Conservation (phyloP, 345 rosid genomes). For the Hevea brasiliensis region DNA sequence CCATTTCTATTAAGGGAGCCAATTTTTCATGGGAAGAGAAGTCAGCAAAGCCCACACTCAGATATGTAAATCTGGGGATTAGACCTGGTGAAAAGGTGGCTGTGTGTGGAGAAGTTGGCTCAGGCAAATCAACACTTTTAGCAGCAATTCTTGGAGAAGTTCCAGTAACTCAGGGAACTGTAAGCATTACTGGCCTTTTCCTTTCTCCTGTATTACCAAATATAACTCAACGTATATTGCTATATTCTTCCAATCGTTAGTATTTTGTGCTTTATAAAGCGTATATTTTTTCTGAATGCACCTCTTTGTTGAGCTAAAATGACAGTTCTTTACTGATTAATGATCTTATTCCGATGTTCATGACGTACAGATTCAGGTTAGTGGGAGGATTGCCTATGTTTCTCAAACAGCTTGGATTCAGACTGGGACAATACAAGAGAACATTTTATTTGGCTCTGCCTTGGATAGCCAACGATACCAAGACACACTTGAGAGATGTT, state of each 20-base stretch:
- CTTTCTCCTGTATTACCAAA: not conserved
- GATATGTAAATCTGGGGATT: slow-evolving; percentile 57
- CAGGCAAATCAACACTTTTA: slow-evolving; percentile 90
- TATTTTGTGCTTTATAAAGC: not conserved
- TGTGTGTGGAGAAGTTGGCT: slow-evolving; percentile 94
- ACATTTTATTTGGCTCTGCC: slow-evolving; percentile 74
- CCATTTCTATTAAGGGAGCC: slow-evolving; percentile 56
- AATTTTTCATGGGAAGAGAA: slow-evolving; percentile 82
- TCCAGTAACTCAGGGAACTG: slow-evolving; percentile 63
- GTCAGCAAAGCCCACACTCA: slow-evolving; percentile 53
- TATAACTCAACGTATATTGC: not conserved
- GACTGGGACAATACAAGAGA: slow-evolving; percentile 80
- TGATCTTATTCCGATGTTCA: slow-evolving; percentile 6
- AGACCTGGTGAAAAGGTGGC: slow-evolving; percentile 73
- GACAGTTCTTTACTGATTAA: not conserved
- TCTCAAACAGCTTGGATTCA: slow-evolving; percentile 98
- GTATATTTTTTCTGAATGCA: not conserved
- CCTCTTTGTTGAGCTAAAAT: not conserved
- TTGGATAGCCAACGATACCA: slow-evolving; percentile 69
- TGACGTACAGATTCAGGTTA: slow-evolving; percentile 58
- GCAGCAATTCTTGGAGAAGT: slow-evolving; percentile 93
- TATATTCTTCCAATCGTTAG: not conserved
- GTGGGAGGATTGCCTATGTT: slow-evolving; percentile 81
- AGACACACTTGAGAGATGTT: slow-evolving; percentile 74
- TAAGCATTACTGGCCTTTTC: slow-evolving; percentile 31